Evolutionary conservation across 768 basidiomycete species (phyloP).

Genomic region (Lepiota brunneoincarnata): DNA sequence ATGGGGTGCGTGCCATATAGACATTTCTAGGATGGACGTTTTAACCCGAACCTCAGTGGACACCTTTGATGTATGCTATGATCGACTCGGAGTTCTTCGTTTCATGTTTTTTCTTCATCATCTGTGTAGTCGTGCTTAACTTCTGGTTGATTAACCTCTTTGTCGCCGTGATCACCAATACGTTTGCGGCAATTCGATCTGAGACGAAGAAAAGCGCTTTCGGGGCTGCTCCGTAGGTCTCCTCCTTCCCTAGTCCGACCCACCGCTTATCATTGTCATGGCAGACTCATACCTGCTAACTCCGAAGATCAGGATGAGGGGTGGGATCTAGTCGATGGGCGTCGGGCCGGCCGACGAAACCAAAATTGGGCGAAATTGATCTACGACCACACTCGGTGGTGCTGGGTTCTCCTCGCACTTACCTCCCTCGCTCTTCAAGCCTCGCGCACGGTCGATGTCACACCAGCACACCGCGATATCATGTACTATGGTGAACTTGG

Average conservation of each 20-base stretch:
- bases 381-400: slow-evolving; percentile 59
- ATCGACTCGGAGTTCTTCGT: slow-evolving; percentile 89
- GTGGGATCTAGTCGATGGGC: slow-evolving; percentile 49
- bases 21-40: slow-evolving; percentile 2
- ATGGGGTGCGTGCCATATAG: slow-evolving; percentile 50
- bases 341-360: slow-evolving; percentile 30
- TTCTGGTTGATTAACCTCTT: slow-evolving; percentile 94
- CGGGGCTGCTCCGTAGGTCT: slow-evolving; percentile 68
- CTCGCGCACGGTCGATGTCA: slow-evolving; percentile 53
- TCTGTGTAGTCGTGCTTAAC: slow-evolving; percentile 82
- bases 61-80: slow-evolving; percentile 80
- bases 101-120: slow-evolving; percentile 86
- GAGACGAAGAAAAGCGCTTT: slow-evolving; percentile 92
- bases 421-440: slow-evolving; percentile 73
- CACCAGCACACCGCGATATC: slow-evolving; percentile 39
- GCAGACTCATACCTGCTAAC: slow-evolving; percentile 28
- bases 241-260: background rate
- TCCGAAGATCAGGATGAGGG: slow-evolving; percentile 63
- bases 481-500: slow-evolving; percentile 68
- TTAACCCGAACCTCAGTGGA: slow-evolving; percentile 48
- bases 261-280: background rate
- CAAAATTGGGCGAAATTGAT: slow-evolving; percentile 50
- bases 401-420: slow-evolving; percentile 76
- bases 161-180: slow-evolving; percentile 94
- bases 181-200: slow-evolving; percentile 82